Percentiles rank a stretch among this genome's conserved stretches.
Evolutionary conservation across 257 asterid species (phyloP).

Genomic region (Primulina huaijiensis): DNA sequence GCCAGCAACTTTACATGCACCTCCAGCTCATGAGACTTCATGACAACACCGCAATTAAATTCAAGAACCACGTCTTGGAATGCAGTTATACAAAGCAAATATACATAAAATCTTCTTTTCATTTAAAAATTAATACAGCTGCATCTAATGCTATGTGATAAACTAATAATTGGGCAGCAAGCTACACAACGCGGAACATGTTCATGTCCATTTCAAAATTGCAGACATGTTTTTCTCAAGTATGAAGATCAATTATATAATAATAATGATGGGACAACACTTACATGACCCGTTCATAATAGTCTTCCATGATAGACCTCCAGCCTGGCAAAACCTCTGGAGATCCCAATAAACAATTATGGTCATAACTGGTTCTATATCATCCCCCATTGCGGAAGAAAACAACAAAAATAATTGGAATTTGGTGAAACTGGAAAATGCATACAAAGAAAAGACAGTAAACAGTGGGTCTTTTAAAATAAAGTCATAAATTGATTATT

Average conservation of each 20-base stretch:
- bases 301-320: constrained; percentile 53
- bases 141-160: too few relatives aligned
- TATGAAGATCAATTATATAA: background rate
- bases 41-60: too few relatives aligned
- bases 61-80: too few relatives aligned
- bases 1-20: background rate
- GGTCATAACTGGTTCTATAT: background rate
- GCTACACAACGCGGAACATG: too few relatives aligned
- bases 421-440: background rate
- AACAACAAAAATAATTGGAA: background rate
- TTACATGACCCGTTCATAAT: constrained; percentile 43
- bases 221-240: background rate
- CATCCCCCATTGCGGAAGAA: too few relatives aligned
- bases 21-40: too few relatives aligned
- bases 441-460: background rate
- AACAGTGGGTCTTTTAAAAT: background rate
- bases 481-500: background rate
- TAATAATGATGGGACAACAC: constrained; percentile 21
- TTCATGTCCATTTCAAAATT: background rate
- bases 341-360: constrained; percentile 4
- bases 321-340: constrained; percentile 48
- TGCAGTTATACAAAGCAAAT: too few relatives aligned
- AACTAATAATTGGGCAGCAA: background rate
- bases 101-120: too few relatives aligned
- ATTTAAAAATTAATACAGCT: too few relatives aligned